Evolutionary conservation across 2,329 filamentous ascomycete genomes (phyloP).

Genomic region (Remersonia thermophila): DNA sequence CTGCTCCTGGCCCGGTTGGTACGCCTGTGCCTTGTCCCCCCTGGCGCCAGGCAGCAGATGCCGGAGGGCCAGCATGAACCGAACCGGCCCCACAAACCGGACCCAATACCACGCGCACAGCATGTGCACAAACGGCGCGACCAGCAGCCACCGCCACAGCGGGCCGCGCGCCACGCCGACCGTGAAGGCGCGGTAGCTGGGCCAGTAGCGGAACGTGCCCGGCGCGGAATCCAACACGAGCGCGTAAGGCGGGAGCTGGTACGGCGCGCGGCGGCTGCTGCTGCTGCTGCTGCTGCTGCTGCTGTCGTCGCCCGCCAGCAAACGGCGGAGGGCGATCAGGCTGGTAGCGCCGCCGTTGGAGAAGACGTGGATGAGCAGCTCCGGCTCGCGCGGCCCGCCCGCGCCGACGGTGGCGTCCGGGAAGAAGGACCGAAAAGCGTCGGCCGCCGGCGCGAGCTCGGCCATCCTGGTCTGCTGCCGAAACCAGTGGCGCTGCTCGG

Average conservation of each 20-base stretch:
- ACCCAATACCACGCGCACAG: slow-evolving; percentile 9
- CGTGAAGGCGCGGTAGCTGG: slow-evolving; percentile 11
- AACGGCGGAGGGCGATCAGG: slow-evolving; percentile 14
- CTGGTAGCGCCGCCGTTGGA: slow-evolving; percentile 22
- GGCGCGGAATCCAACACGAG: slow-evolving; percentile 20
- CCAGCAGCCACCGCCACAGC: background rate
- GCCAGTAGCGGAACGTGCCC: slow-evolving; percentile 14
- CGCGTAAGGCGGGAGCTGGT: slow-evolving; percentile 12
- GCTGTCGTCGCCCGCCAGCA: slow-evolving; percentile 5
- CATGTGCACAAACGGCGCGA: slow-evolving; percentile 10
- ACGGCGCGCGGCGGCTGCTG: background rate
- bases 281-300: background rate
- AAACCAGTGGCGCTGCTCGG: slow-evolving; percentile 17
- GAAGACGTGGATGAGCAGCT: slow-evolving; percentile 20
- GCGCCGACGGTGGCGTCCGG: slow-evolving; percentile 1
- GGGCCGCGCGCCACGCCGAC: slow-evolving; percentile 3
- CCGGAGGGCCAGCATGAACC: too few relatives aligned
- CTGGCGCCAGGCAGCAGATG: too few relatives aligned
- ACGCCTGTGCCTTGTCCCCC: too few relatives aligned
- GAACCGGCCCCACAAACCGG: background rate
- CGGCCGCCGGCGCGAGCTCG: slow-evolving; percentile 13
- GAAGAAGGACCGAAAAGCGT: slow-evolving; percentile 13
- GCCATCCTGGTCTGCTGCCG: slow-evolving; percentile 3
- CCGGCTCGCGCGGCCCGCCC: background rate
- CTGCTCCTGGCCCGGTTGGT: slow-evolving; percentile 1